These are phyloP conservation scores for Russula sp. DNA, from an alignment of 768 basidiomycete genomes.

Conservation along the genomic window DNA sequence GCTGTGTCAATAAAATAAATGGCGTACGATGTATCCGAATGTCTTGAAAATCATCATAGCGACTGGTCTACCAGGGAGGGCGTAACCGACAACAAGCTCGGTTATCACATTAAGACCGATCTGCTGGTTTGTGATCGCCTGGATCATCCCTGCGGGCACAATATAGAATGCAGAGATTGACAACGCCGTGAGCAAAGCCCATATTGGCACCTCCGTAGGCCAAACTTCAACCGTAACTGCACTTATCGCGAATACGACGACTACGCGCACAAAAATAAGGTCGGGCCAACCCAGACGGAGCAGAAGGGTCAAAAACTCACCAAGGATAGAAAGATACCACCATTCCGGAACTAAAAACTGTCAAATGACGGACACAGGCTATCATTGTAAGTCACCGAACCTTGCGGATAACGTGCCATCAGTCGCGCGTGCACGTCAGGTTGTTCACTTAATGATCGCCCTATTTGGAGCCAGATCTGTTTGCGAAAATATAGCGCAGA, in stretches of 20 bases:
- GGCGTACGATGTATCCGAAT: constrained; percentile 31
- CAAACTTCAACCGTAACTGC: constrained; percentile 60
- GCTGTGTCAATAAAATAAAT: background rate
- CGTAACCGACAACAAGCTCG: constrained; percentile 67
- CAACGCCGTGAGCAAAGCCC: constrained; percentile 58
- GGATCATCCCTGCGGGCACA: constrained; percentile 79
- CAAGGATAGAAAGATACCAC: constrained; percentile 48
- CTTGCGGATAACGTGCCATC: constrained; percentile 53
- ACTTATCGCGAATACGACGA: constrained; percentile 60
- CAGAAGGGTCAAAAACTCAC: constrained; percentile 30
- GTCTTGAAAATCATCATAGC: constrained; percentile 80
- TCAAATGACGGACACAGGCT: background rate
- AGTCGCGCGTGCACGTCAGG: constrained; percentile 51
- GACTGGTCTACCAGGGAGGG: constrained; percentile 59
- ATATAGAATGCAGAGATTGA: constrained; percentile 56
- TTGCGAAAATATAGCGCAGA: constrained; percentile 47
- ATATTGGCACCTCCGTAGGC: constrained; percentile 65
- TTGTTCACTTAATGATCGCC: constrained; percentile 45
- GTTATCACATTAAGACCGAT: constrained; percentile 67
- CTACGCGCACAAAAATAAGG: constrained; percentile 41
- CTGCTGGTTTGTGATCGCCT: constrained; percentile 79
- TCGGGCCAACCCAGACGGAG: constrained; percentile 2
- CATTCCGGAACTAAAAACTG: constrained; percentile 45
- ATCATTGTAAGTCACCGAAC: constrained; percentile 6
- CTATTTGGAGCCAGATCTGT: constrained; percentile 44